These are phyloP conservation scores for Albugo candida DNA, from an alignment of 352 stramenopile species.

Conservation along the genomic window DNA sequence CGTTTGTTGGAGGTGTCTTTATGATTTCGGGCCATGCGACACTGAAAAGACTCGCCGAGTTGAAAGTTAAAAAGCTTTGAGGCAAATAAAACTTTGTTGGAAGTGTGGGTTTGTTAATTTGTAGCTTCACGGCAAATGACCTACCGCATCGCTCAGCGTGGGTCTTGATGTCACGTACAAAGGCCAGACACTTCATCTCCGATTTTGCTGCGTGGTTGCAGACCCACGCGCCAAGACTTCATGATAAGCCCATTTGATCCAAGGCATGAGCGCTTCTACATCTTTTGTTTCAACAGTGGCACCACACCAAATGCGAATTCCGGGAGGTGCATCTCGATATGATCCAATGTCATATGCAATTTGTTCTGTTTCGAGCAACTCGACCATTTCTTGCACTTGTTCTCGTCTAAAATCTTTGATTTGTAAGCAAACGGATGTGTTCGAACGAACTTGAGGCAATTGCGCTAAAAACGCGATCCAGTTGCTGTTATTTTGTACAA, in stretches of 20 bases:
- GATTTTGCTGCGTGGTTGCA: too few species aligned
- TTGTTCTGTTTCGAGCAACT: constrained; percentile 88
- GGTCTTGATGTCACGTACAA: too few species aligned
- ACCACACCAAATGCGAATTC: constrained; percentile 97
- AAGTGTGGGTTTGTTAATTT: too few species aligned
- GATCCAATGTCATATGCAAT: constrained; percentile 96
- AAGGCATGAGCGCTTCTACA: constrained; percentile 94
- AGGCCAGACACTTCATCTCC: too few species aligned
- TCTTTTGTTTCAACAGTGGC: constrained; percentile 97
- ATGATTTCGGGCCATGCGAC: constrained; percentile 54
- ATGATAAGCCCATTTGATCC: constrained; percentile 96
- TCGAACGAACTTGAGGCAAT: constrained; percentile 84
- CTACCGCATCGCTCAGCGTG: too few species aligned
- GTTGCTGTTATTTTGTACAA: constrained; percentile 86
- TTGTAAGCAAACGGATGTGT: constrained; percentile 94
- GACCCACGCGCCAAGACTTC: constrained; percentile 43
- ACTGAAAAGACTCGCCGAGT: constrained; percentile 40
- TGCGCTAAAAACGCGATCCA: constrained; percentile 97
- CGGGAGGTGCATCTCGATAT: constrained; percentile 95
- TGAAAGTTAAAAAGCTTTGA: too few species aligned
- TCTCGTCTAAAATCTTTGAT: constrained; percentile 83
- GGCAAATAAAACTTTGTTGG: too few species aligned
- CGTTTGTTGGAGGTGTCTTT: constrained; percentile 28
- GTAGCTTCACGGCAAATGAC: too few species aligned
- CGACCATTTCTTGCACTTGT: constrained; percentile 94